Evolutionary conservation across 1,139 yeast genomes (phyloP).

Genomic region (Debaryomyces fabryi): DNA sequence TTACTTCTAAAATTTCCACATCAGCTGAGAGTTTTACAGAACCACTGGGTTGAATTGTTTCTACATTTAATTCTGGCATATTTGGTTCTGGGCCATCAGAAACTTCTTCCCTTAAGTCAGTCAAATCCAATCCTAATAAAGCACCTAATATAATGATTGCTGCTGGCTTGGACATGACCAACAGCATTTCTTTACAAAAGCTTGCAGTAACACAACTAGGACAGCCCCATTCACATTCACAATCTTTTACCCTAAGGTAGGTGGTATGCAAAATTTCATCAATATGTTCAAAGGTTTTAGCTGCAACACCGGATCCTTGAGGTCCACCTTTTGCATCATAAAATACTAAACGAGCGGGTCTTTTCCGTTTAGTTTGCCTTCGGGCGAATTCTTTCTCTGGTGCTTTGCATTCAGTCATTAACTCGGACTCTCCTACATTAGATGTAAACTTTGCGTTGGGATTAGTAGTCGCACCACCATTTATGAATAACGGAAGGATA

Average conservation of each 20-base stretch:
- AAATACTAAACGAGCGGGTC: conserved; percentile 87
- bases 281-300: conserved; percentile 77
- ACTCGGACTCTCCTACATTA: conserved; percentile 57
- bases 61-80: conserved; percentile 67
- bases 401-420: conserved; percentile 92
- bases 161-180: conserved; percentile 86
- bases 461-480: conserved; percentile 41
- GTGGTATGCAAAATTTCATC: conserved; percentile 67
- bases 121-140: conserved; percentile 51
- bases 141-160: conserved; percentile 70
- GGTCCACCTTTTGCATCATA: conserved; percentile 82
- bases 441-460: conserved; percentile 55
- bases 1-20: conserved; percentile 57
- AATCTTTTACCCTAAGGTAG: conserved; percentile 56
- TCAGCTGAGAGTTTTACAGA: conserved; percentile 61
- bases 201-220: conserved; percentile 83
- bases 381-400: conserved; percentile 92
- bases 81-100: conserved; percentile 85
- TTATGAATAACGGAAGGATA: conserved; percentile 61
- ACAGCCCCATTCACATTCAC: conserved; percentile 87
- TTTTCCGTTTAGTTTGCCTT: conserved; percentile 62
- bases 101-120: conserved; percentile 38
- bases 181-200: conserved; percentile 76
- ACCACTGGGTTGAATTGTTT: conserved; percentile 60
- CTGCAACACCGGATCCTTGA: conserved; percentile 76